phyloP scores from a whole-genome alignment of 306 rosid species.

The Arachis hypogaea region DNA sequence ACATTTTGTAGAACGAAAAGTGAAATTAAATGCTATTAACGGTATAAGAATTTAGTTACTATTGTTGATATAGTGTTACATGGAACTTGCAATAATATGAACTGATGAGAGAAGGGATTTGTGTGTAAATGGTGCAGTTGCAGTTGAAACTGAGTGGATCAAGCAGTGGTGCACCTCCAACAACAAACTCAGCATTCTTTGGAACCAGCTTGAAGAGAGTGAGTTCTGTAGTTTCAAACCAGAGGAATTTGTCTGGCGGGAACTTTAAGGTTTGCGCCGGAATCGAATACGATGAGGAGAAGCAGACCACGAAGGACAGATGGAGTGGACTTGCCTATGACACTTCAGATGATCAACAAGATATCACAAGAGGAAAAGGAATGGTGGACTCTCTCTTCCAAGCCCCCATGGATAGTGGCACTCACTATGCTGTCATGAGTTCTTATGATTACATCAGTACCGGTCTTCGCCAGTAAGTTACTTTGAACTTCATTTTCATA shows the following conservation, averaged over 20 bases:
- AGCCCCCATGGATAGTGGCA: conserved; percentile 70
- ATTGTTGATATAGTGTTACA: no score
- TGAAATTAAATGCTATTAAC: no score
- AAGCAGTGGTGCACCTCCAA: conserved; percentile 12
- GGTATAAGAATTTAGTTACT: no score
- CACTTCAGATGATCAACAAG: conserved; percentile 89
- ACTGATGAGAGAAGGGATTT: not conserved
- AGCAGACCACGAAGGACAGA: conserved; percentile 68
- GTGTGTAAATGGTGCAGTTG: conserved; percentile 44
- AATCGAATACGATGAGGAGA: conserved; percentile 55
- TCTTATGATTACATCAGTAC: conserved; percentile 75
- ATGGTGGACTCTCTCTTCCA: conserved; percentile 80
- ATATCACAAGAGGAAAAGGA: conserved; percentile 86
- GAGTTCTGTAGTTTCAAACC: conserved; percentile 34
- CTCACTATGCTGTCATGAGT: conserved; percentile 80
- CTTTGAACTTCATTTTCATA: not conserved
- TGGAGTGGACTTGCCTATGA: conserved; percentile 85
- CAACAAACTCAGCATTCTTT: conserved; percentile 55
- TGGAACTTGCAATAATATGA: no score
- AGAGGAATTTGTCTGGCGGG: conserved; percentile 37
- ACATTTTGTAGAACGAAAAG: no score
- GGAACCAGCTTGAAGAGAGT: conserved; percentile 54
- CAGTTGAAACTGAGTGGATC: conserved; percentile 61
- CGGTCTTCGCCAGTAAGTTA: conserved; percentile 77
- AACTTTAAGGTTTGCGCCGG: conserved; percentile 52